Percentiles rank a stretch among this genome's conserved stretches.
phyloP scores from a whole-genome alignment of 495 filamentous ascomycete genomes.

The Aspergillus saccharolyticus region DNA sequence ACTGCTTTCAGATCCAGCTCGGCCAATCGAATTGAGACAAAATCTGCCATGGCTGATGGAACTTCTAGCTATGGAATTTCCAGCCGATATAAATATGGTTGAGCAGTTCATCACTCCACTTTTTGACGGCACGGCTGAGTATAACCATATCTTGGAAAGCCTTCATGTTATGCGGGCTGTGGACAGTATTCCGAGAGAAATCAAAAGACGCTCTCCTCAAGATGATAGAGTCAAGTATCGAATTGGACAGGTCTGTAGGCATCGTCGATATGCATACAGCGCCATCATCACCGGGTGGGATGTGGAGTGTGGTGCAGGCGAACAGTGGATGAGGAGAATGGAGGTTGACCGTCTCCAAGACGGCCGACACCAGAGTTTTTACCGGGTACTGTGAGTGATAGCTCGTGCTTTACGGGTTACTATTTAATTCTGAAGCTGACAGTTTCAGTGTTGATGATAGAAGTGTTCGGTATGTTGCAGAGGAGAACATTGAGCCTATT shows the following conservation, averaged over 20 bases:
- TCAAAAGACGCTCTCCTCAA: conserved; percentile 40
- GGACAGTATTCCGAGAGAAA: conserved; percentile 55
- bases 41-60: conserved; percentile 64
- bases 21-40: conserved; percentile 51
- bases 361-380: conserved; percentile 74
- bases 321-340: conserved; percentile 58
- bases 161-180: conserved; percentile 54
- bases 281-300: conserved; percentile 89
- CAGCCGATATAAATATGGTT: conserved; percentile 59
- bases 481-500: conserved; percentile 76
- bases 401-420: background rate
- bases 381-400: conserved; percentile 70
- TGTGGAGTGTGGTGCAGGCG: conserved; percentile 45
- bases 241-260: conserved; percentile 80
- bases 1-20: conserved; percentile 47
- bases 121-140: conserved; percentile 37
- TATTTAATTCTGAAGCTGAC: conserved; percentile 3
- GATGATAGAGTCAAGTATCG: conserved; percentile 54
- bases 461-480: conserved; percentile 71
- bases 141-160: conserved; percentile 45
- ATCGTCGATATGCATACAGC: conserved; percentile 72
- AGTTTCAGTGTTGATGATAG: conserved; percentile 60
- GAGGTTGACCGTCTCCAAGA: conserved; percentile 53
- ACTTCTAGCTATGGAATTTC: conserved; percentile 57
- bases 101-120: conserved; percentile 61